Conservation (phyloP, 345 rosid species). For the Physaria fendleri region DNA sequence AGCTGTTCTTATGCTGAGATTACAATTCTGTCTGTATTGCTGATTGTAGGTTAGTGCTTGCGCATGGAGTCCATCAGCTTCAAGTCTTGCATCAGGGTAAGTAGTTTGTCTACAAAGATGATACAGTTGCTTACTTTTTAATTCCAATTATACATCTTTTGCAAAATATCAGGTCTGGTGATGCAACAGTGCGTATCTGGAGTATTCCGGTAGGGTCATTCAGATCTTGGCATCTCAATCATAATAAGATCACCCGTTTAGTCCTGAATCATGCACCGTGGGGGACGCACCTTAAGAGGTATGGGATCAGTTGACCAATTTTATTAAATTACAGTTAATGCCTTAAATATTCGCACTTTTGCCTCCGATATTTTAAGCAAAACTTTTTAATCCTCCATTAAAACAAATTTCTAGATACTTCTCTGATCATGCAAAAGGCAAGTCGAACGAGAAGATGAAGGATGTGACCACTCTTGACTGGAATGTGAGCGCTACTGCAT, state of each 20-base stretch:
- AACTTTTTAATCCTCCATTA: no score
- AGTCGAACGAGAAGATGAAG: slow-evolving; percentile 93
- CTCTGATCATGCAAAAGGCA: slow-evolving; percentile 97
- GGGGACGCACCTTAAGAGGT: no score
- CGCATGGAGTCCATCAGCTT: slow-evolving; percentile 98
- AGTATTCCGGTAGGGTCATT: slow-evolving; percentile 52
- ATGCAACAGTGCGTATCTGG: slow-evolving; percentile 98
- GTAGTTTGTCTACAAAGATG: slow-evolving; percentile 23
- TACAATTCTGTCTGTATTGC: not conserved
- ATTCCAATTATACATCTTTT: not conserved
- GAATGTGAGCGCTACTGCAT: slow-evolving; percentile 65
- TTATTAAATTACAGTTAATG: no score
- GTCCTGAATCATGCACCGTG: no score
- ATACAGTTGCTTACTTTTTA: not conserved
- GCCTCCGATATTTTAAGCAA: no score
- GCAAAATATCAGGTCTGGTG: slow-evolving; percentile 67
- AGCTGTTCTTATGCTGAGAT: not conserved
- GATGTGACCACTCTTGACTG: slow-evolving; percentile 99
- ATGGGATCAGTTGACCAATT: no score
- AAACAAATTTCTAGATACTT: no score
- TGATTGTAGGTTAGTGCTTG: slow-evolving; percentile 87
- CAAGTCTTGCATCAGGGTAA: slow-evolving; percentile 98
- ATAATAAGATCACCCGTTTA: no score
- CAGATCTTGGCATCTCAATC: not conserved
- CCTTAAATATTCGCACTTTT: no score